These are phyloP conservation scores for Ogataea populi-albae DNA, from an alignment of 805 yeast genomes.

Conservation along the genomic window DNA sequence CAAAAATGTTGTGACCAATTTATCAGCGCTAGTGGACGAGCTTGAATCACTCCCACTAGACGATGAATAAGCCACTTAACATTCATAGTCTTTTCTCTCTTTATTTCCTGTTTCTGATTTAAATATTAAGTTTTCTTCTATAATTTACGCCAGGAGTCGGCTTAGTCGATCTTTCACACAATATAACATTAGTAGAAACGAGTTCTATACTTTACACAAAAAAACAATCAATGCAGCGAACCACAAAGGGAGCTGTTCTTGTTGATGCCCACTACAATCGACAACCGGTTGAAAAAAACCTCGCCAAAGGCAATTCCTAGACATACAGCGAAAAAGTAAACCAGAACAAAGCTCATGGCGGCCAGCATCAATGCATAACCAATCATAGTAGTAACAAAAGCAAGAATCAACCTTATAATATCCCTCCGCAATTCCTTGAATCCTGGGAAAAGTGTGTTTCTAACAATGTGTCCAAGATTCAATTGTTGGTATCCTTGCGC, in stretches of 20 bases:
- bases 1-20: constrained; percentile 48
- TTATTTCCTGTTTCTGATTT: not conserved
- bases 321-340: constrained; percentile 71
- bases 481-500: constrained; percentile 5
- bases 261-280: constrained; percentile 38
- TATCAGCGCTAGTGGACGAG: constrained; percentile 44
- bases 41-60: constrained; percentile 43
- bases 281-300: constrained; percentile 60
- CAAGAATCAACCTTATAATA: constrained; percentile 49
- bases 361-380: constrained; percentile 77
- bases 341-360: constrained; percentile 65
- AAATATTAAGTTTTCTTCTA: not conserved
- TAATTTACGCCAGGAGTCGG: too few species aligned
- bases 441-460: constrained; percentile 35
- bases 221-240: constrained; percentile 21
- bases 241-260: constrained; percentile 33
- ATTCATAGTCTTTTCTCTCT: not conserved
- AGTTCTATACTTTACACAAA: constrained; percentile 2
- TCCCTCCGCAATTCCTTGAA: constrained; percentile 45
- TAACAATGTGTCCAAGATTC: constrained; percentile 13
- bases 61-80: too few species aligned
- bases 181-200: too few species aligned
- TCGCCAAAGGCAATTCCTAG: constrained; percentile 70
- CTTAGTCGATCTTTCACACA: too few species aligned
- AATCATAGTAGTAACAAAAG: constrained; percentile 61